A percentile compares a stretch with the other conserved stretches of the same genome.
Evolutionary conservation across 805 yeast genomes (phyloP).

Genomic region (Saccharomycopsis sp.): DNA sequence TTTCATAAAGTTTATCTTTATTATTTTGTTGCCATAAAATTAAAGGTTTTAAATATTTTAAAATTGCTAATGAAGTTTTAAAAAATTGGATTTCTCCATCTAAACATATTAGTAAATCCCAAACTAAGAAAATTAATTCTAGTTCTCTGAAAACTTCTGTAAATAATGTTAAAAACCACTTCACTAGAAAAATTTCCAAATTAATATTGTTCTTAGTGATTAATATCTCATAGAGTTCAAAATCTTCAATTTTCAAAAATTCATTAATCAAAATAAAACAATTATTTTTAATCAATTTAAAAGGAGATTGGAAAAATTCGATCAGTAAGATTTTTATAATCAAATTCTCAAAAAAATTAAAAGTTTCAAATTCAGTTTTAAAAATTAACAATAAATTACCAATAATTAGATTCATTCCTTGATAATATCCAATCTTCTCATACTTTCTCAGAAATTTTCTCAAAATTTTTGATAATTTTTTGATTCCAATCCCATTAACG

Average conservation of each 20-base stretch:
- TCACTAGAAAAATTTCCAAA: constrained; percentile 38
- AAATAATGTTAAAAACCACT: constrained; percentile 49
- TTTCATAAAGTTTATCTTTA: too few species aligned
- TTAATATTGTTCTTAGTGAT: constrained; percentile 29
- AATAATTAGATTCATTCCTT: constrained; percentile 52
- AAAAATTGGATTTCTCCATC: constrained; percentile 30
- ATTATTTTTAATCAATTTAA: constrained; percentile 31
- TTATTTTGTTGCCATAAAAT: too few species aligned
- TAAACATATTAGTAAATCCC: constrained; percentile 38
- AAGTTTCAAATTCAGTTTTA: constrained; percentile 39
- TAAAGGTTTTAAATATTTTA: constrained; percentile 27
- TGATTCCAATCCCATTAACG: constrained; percentile 43
- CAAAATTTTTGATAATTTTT: constrained; percentile 34
- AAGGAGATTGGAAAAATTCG: constrained; percentile 29
- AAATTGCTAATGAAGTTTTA: constrained; percentile 27
- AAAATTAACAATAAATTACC: constrained; percentile 38
- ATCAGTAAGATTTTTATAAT: constrained; percentile 39
- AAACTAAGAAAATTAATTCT: constrained; percentile 41
- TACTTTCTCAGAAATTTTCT: constrained; percentile 39
- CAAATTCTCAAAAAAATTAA: constrained; percentile 41
- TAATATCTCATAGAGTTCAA: constrained; percentile 31
- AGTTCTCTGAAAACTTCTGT: constrained; percentile 39
- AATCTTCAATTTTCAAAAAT: constrained; percentile 28
- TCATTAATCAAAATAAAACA: constrained; percentile 27
- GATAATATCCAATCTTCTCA: constrained; percentile 44